These are phyloP conservation scores for Leucogyrophana mollusca DNA, from an alignment of 768 basidiomycete species.

Conservation along the genomic window DNA sequence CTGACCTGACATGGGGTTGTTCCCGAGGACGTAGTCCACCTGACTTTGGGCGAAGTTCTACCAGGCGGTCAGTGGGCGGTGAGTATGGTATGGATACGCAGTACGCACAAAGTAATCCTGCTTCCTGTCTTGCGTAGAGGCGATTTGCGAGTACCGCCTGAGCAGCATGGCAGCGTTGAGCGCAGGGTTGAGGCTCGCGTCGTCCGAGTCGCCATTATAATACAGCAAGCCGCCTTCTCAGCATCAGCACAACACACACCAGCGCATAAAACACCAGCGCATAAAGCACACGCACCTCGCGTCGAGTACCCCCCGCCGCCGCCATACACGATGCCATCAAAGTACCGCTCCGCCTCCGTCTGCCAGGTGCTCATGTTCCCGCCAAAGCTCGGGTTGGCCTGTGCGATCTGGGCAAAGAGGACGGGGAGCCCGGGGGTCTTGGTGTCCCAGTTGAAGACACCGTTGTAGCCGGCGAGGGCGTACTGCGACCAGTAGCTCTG, in stretches of 20 bases:
- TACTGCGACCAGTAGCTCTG: constrained; percentile 59
- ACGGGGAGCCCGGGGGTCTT: constrained; percentile 76
- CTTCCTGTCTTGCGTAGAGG: constrained; percentile 58
- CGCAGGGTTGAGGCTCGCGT: constrained; percentile 80
- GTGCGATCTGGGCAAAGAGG: constrained; percentile 71
- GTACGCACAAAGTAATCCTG: constrained; percentile 60
- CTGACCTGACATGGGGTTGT: constrained; percentile 86
- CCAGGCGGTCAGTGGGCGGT: constrained; percentile 6
- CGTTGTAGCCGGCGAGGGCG: constrained; percentile 47
- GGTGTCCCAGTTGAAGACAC: constrained; percentile 88
- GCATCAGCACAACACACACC: constrained; percentile 1
- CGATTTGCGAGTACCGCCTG: constrained; percentile 71
- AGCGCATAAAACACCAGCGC: not conserved
- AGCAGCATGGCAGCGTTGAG: constrained; percentile 86
- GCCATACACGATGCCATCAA: constrained; percentile 67
- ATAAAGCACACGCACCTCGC: constrained; percentile 41
- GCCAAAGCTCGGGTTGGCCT: constrained; percentile 49
- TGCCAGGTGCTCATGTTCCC: constrained; percentile 70
- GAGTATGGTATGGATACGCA: not conserved
- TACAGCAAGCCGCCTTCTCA: constrained; percentile 79
- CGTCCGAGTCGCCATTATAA: constrained; percentile 81
- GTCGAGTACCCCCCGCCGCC: constrained; percentile 58
- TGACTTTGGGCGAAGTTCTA: constrained; percentile 77
- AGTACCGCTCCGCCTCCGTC: constrained; percentile 66
- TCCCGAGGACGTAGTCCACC: constrained; percentile 79